Evolutionary conservation across 768 basidiomycete genomes (phyloP).

Genomic region (Pleurotus giganteus): DNA sequence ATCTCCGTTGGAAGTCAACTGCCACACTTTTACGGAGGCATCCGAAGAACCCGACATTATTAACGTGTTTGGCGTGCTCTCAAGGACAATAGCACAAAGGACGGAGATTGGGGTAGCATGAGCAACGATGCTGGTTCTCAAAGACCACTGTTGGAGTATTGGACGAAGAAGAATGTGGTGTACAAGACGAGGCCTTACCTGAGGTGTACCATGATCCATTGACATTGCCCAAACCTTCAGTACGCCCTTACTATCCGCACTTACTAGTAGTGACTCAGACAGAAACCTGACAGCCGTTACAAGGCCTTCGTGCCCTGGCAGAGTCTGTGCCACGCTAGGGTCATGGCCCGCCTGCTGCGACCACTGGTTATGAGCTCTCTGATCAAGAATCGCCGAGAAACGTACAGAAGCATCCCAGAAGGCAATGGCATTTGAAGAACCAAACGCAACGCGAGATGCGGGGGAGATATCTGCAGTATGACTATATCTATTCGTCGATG

Average conservation of each 20-base stretch:
- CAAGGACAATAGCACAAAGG: slow-evolving; percentile 41
- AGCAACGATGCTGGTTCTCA: slow-evolving; percentile 42
- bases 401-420: slow-evolving; percentile 44
- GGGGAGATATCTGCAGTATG: slow-evolving; percentile 47
- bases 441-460: slow-evolving; percentile 44
- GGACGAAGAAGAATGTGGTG: slow-evolving; percentile 18
- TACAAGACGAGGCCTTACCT: slow-evolving; percentile 32
- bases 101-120: slow-evolving; percentile 73
- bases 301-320: slow-evolving; percentile 70
- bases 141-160: slow-evolving; percentile 53
- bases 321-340: slow-evolving; percentile 60
- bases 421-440: slow-evolving; percentile 42
- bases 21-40: slow-evolving; percentile 75
- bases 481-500: slow-evolving; percentile 45
- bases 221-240: slow-evolving; percentile 59
- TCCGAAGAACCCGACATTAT: slow-evolving; percentile 85
- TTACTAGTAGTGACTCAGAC: slow-evolving; percentile 48
- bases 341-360: slow-evolving; percentile 42
- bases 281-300: slow-evolving; percentile 80
- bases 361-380: slow-evolving; percentile 9
- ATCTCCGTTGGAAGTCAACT: slow-evolving; percentile 27
- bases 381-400: slow-evolving; percentile 2
- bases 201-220: slow-evolving; percentile 24
- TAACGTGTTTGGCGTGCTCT: background rate
- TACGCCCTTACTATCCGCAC: slow-evolving; percentile 74